Percentiles rank a stretch among this genome's conserved stretches.
Evolutionary conservation across 352 stramenopile species (phyloP).

Genomic region (Phytophthora nicotianae): DNA sequence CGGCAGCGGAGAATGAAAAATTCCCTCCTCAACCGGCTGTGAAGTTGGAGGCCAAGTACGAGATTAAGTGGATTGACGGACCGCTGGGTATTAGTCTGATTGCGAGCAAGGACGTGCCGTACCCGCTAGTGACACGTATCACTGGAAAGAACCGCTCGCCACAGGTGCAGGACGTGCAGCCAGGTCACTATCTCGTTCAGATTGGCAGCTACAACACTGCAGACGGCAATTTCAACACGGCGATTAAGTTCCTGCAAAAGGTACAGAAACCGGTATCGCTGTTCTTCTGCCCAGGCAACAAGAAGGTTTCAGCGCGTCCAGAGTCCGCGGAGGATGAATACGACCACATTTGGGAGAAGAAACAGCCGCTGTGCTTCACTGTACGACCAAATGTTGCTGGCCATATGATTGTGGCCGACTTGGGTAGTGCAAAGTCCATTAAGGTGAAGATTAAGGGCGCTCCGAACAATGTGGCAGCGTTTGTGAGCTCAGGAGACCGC

Average conservation of each 20-base stretch:
- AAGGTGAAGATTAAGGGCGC: slow-evolving; percentile 81
- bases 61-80: slow-evolving; percentile 88
- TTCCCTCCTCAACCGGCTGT: slow-evolving; percentile 64
- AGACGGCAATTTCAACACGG: slow-evolving; percentile 88
- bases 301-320: slow-evolving; percentile 75
- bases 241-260: slow-evolving; percentile 90
- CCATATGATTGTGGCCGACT: slow-evolving; percentile 79
- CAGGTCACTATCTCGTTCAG: slow-evolving; percentile 87
- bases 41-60: slow-evolving; percentile 84
- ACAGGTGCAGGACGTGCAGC: slow-evolving; percentile 87
- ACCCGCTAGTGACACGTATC: slow-evolving; percentile 86
- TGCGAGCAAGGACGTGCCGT: slow-evolving; percentile 87
- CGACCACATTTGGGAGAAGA: slow-evolving; percentile 91
- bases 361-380: slow-evolving; percentile 84
- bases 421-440: slow-evolving; percentile 86
- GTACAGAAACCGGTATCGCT: slow-evolving; percentile 85
- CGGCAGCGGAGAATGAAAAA: slow-evolving; percentile 72
- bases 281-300: slow-evolving; percentile 85
- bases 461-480: slow-evolving; percentile 55
- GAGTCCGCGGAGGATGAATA: slow-evolving; percentile 77
- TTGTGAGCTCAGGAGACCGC: slow-evolving; percentile 66
- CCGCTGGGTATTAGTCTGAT: slow-evolving; percentile 88
- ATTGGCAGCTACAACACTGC: slow-evolving; percentile 86
- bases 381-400: slow-evolving; percentile 68
- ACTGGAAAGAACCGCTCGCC: slow-evolving; percentile 89